These are phyloP conservation scores for Chrysopogon serrulatus DNA, from an alignment of 176 grass and related monocot genomes.

Conservation along the genomic window DNA sequence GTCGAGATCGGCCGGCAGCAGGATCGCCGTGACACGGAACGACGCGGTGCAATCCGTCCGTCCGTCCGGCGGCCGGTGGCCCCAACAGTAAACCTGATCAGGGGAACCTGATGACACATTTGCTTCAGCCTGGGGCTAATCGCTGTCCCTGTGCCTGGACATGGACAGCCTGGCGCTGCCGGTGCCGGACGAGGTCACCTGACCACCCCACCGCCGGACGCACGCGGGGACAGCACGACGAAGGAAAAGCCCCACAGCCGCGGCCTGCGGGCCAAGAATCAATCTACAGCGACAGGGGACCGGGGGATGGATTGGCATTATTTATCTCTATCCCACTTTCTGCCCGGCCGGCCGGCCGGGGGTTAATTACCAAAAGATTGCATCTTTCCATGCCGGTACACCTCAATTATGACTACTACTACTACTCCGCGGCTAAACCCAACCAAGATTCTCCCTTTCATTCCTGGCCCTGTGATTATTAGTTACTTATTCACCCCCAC, in stretches of 20 bases:
- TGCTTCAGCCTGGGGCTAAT: too few species aligned
- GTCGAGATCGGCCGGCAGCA: conserved; percentile 15
- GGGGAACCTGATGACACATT: too few species aligned
- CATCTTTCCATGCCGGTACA: conserved; percentile 19
- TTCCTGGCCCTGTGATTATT: background rate
- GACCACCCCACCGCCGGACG: background rate
- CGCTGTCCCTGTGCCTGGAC: background rate
- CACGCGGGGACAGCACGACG: background rate
- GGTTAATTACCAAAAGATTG: conserved; percentile 33
- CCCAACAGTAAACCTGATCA: background rate
- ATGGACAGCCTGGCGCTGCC: conserved; percentile 25
- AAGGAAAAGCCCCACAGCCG: background rate
- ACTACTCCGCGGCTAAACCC: background rate
- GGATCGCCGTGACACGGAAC: background rate
- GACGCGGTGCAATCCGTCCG: background rate
- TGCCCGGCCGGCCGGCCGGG: too few species aligned
- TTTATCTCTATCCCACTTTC: too few species aligned
- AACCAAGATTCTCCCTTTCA: conserved; percentile 16
- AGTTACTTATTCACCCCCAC: background rate
- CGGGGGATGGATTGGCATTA: too few species aligned
- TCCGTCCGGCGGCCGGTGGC: background rate
- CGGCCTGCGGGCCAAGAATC: conserved; percentile 22
- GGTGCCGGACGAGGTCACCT: background rate
- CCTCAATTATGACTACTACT: conserved; percentile 8
- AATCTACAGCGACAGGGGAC: conserved; percentile 29